Base-by-base conservation (phyloP, 2,329 filamentous ascomycete species). In the Diplocarpon mali region DNA sequence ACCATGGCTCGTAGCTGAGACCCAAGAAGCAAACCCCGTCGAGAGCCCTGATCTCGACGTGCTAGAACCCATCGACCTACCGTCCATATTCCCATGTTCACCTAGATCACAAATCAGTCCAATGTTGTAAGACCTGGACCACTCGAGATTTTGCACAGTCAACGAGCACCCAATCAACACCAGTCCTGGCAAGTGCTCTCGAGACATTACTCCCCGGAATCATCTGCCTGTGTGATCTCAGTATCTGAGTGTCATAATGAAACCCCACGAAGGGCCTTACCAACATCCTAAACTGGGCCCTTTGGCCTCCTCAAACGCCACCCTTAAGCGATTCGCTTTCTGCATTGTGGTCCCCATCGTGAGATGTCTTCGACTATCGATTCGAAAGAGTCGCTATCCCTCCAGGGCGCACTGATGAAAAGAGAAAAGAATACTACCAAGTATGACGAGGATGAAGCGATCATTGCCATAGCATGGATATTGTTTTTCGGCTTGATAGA, bases 131-230 rank as follows among this genome's bases (percentile, higher is more conserved):
- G 30, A 12, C n/a, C 5, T 5, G 30, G 11, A 14, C 16, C 15
- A 10, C 13, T 14, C n/a, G 15, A 15, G 15, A 5, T n/a, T 45
- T 48, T 74, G 72, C n/a, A 54, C 72, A 73, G 57, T 76, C 74
- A 20, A 76, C 73, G 60, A 82, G 67, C 9, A 85, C 73, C 70
- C 80, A 83, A 57, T 84, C 80, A 1, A 80, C 69, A 1, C 78
- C 80, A 2, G 71, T 72, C 44, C 76, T 67, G 1, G 81, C 78
- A 38, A 85, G 65, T 14, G 70, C 62, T 42, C 77, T 69, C 5
- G 76, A 76, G 11, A 80, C 64, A 49, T 80, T 79, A 36, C 70
- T 67, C 0, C 76, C 74, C 0, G 77, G 76, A 43, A 80, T 62
- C 67, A 78, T 78, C 63, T 81, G 77, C 77, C 51, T 53, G 24